Conservation (phyloP, 805 yeast species). For the Wickerhamomyces sydowiorum region DNA sequence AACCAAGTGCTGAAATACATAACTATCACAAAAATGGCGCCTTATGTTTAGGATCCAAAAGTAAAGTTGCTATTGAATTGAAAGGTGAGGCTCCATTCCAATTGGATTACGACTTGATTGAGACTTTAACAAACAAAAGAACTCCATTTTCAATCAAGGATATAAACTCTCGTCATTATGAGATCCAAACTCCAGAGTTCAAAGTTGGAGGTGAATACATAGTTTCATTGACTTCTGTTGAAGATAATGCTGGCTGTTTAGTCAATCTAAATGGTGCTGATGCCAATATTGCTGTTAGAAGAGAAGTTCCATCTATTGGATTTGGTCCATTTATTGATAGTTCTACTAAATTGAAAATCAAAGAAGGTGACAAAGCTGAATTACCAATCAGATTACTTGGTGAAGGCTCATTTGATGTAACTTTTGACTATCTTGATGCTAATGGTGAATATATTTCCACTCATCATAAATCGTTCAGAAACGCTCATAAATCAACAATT, state of each 20-base stretch:
- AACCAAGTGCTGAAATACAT: constrained; percentile 44
- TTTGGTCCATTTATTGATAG: constrained; percentile 33
- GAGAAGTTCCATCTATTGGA: constrained; percentile 57
- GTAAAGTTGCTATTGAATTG: constrained; percentile 49
- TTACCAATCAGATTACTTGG: constrained; percentile 62
- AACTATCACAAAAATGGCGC: constrained; percentile 9
- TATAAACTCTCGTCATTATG: constrained; percentile 30
- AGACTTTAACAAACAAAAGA: constrained; percentile 45
- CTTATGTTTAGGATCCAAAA: constrained; percentile 43
- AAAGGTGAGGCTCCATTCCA: constrained; percentile 80
- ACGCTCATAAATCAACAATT: constrained; percentile 27
- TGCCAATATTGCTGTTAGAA: constrained; percentile 59
- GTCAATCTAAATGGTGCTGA: constrained; percentile 65
- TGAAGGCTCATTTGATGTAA: constrained; percentile 43
- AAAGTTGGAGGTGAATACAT: constrained; percentile 68
- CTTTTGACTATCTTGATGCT: constrained; percentile 26
- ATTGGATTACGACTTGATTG: constrained; percentile 62
- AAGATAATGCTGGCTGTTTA: constrained; percentile 73
- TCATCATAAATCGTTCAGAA: constrained; percentile 13
- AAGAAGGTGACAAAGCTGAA: constrained; percentile 53
- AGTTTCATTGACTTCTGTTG: constrained; percentile 55
- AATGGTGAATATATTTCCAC: constrained; percentile 23
- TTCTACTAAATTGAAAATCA: constrained; percentile 35
- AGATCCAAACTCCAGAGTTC: constrained; percentile 50
- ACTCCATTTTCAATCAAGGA: constrained; percentile 35